A percentile compares a stretch with the other conserved stretches of the same genome.
These are phyloP conservation scores for Decorospora gaudefroyi DNA, from an alignment of 2,329 filamentous ascomycete genomes.

Conservation along the genomic window DNA sequence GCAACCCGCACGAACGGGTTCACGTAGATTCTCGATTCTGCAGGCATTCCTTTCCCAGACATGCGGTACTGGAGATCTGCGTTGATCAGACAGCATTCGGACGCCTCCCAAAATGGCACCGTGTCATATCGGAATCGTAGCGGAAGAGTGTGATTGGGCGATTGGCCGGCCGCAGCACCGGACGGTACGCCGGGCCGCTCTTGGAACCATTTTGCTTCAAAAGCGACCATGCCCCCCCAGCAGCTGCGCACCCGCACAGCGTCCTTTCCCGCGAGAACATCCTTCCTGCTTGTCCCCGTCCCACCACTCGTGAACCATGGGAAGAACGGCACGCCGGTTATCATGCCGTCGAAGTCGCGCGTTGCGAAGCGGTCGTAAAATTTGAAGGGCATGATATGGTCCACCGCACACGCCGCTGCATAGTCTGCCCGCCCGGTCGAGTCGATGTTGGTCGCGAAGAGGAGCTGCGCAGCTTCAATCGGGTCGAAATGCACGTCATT, in stretches of 20 bases:
- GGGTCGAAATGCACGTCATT: constrained; percentile 71
- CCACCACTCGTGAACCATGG: constrained; percentile 66
- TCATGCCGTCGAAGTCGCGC: constrained; percentile 67
- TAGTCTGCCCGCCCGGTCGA: constrained; percentile 60
- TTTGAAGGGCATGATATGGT: constrained; percentile 68
- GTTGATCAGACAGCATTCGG: constrained; percentile 56
- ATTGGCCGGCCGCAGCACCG: constrained; percentile 16
- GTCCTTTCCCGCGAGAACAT: constrained; percentile 64
- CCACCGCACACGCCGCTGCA: constrained; percentile 70
- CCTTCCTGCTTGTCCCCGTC: constrained; percentile 59
- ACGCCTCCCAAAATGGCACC: constrained; percentile 53
- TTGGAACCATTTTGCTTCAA: constrained; percentile 65
- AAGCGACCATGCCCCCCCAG: constrained; percentile 77
- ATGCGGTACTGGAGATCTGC: constrained; percentile 50
- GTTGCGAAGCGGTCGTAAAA: constrained; percentile 78
- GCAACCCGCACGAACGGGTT: constrained; percentile 76
- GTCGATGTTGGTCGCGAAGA: constrained; percentile 66
- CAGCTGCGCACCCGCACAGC: constrained; percentile 73
- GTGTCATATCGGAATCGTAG: constrained; percentile 52
- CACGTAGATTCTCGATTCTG: constrained; percentile 67
- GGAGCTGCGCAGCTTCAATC: constrained; percentile 61
- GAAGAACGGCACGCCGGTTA: constrained; percentile 67
- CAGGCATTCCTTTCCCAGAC: constrained; percentile 46
- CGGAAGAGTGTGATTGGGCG: constrained; percentile 40
- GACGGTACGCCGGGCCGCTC: constrained; percentile 33